Evolutionary conservation across 2,329 filamentous ascomycete genomes (phyloP).

Genomic region (Furcasterigmium sp.): DNA sequence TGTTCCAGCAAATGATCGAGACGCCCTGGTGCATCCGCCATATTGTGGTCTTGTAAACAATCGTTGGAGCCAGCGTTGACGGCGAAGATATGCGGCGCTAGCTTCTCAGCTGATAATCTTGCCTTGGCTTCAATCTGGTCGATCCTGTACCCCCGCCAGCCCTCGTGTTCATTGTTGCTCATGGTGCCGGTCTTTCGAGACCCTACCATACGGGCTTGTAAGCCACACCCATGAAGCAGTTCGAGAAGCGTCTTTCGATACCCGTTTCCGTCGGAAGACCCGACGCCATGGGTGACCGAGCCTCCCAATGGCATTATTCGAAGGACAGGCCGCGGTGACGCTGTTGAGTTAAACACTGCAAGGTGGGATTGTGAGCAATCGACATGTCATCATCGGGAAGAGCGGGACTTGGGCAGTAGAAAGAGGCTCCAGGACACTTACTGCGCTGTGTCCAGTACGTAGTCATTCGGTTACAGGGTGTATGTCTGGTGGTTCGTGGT

Average conservation of each 20-base stretch:
- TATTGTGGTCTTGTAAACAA: slow-evolving; percentile 22
- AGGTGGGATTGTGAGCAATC: no score
- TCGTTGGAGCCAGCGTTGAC: slow-evolving; percentile 36
- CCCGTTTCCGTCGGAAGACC: slow-evolving; percentile 26
- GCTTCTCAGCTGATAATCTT: slow-evolving; percentile 15
- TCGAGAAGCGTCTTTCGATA: slow-evolving; percentile 29
- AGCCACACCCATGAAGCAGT: slow-evolving; percentile 21
- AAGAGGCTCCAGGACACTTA: no score
- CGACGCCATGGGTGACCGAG: slow-evolving; percentile 28
- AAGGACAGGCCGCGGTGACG: no score
- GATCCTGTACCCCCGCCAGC: slow-evolving; percentile 27
- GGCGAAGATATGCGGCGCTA: slow-evolving; percentile 29
- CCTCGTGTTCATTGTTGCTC: slow-evolving; percentile 29
- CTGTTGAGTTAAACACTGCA: no score
- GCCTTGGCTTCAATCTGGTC: slow-evolving; percentile 26
- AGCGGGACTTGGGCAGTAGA: no score
- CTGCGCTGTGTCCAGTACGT: no score
- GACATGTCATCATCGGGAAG: no score
- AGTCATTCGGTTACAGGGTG: no score
- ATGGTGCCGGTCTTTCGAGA: slow-evolving; percentile 26
- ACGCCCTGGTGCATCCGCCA: slow-evolving; percentile 20
- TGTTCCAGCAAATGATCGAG: slow-evolving; percentile 21
- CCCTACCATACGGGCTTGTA: slow-evolving; percentile 30
- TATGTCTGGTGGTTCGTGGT: no score
- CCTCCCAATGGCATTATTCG: slow-evolving; percentile 31